Evolutionary conservation across 2,329 filamentous ascomycete genomes (phyloP), one percentile per base, ranked within the genome.

Genomic region (Diplodia mutila): DNA sequence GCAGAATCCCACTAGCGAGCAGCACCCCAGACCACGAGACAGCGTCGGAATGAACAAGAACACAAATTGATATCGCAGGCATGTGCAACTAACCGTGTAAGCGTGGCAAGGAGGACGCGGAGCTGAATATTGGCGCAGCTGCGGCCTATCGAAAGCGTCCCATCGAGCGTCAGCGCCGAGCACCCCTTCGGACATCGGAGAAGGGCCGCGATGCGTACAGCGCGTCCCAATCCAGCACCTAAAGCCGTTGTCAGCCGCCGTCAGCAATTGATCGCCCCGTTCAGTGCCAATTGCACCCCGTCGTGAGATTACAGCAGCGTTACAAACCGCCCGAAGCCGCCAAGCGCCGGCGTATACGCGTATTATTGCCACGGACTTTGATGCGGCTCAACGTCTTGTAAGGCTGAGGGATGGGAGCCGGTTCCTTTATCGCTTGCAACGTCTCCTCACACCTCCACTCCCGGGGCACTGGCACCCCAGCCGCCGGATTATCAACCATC

Each of bases 391-490:
- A 63, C 59, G 46, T 4, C 34, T 25, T 42, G 59, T 63, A 63
- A 63, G 59, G 59, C 59, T 63, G 59, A 63, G 27, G 46, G 59
- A 63, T 49, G 42, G n/a, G 27, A 49, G 46, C 59, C 29, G 11
- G 27, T 51, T 49, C 42, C 59, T 63, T 27, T 23, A 51, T 55
- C 59, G 59, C 59, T 9, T n/a, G 46, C 59, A 51, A 63, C 59
- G 42, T 63, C 59, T 63, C 42, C 57, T 61, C 57, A 14, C 59
- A 27, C 39, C 59, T 61, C 39, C n/a, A 8, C 42, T 49, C 57
- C 39, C 59, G 46, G 59, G 59, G 39, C 27, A 49, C 59, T 63
- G 21, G 42, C 32, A 21, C 59, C 59, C 53, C 25, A 32, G 37
- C 54, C 57, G 57, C 42, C 25, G 21, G 39, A 11, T 8, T 37